Base-by-base conservation (phyloP, 441 rosid species). In the Macaranga tanarius region DNA sequence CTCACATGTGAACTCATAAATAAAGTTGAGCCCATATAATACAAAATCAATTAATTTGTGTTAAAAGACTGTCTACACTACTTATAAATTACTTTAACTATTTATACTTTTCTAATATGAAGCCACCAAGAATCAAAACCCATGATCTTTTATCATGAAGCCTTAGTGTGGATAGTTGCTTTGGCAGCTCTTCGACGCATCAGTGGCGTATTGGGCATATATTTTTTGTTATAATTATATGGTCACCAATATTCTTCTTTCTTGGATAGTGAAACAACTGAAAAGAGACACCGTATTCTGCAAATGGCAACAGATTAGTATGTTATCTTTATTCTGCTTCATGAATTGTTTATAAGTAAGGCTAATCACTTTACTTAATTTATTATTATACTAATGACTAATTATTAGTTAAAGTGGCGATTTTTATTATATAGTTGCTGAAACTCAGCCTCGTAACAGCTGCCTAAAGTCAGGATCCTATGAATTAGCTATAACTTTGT, bases 251-350 rank as follows among this genome's bases (percentile, higher is more conserved):
- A 73, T 76, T 80, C 79, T 77, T 77, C 83, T 71, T 73, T 81
- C 74, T 79, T 73, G 85, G 87, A 69, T 12, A 38, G 65, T 62
- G 86, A 47, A 62, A 45, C 57, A 68, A 45, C 83, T 77, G 81
- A 61, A 76, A 76, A 80, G 75, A 69, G 54, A 10, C 66, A 10
- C 23, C 26, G 45, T 59, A 5, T n/a, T 73, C 60, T 74, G 77
- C 69, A 42, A 40, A 54, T 19, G 51, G 23, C 65, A 42, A 34
- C 70, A 66, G 73, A 73, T 57, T 34, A 75, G 15, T 11, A 61
- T 73, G 62, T 48, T 65, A 31, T 57, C 65, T 77, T 72, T 55
- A 54, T 79, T 66, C 68, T 40, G 20, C 58, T 40, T 26, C 65
- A 11, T 22, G 16, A 73, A 54, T 55, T 52, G 57, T 65, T 73